Evolutionary conservation across 2,329 filamentous ascomycete genomes (phyloP).

Genomic region (Xylaria hypoxylon): DNA sequence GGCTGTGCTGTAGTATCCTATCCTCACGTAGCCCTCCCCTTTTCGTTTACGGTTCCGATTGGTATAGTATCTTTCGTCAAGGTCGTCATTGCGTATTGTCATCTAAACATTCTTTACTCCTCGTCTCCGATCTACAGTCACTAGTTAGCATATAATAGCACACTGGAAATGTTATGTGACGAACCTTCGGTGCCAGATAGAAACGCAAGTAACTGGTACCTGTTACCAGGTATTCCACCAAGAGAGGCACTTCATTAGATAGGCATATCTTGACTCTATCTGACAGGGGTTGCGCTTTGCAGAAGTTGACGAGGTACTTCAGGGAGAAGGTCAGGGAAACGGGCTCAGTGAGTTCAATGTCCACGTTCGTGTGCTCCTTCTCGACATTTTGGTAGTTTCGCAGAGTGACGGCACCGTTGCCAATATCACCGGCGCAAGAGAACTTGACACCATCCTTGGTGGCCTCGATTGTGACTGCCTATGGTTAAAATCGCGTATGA

Average conservation of each 20-base stretch:
- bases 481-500: slow-evolving; percentile 5
- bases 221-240: slow-evolving; percentile 88
- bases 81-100: slow-evolving; percentile 33
- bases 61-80: slow-evolving; percentile 44
- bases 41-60: slow-evolving; percentile 37
- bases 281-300: slow-evolving; percentile 92
- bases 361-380: slow-evolving; percentile 85
- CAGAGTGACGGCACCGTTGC: slow-evolving; percentile 92
- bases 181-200: slow-evolving; percentile 97
- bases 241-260: slow-evolving; percentile 93
- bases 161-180: slow-evolving; percentile 44
- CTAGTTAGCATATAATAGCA: slow-evolving; percentile 51
- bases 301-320: slow-evolving; percentile 99
- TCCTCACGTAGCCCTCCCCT: slow-evolving; percentile 28
- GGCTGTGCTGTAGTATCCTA: slow-evolving; percentile 31
- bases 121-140: slow-evolving; percentile 74
- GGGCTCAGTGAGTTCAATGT: slow-evolving; percentile 91
- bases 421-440: slow-evolving; percentile 91
- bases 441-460: slow-evolving; percentile 98
- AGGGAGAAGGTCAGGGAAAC: slow-evolving; percentile 97
- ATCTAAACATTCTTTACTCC: slow-evolving; percentile 57
- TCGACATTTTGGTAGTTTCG: slow-evolving; percentile 90
- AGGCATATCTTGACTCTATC: slow-evolving; percentile 88
- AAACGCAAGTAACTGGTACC: slow-evolving; percentile 93
- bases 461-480: slow-evolving; percentile 89